Percentiles rank a stretch among this genome's conserved stretches.
These are phyloP conservation scores for Phycomyces nitens DNA, from an alignment of 192 early-diverging fungal genomes.

Conservation along the genomic window DNA sequence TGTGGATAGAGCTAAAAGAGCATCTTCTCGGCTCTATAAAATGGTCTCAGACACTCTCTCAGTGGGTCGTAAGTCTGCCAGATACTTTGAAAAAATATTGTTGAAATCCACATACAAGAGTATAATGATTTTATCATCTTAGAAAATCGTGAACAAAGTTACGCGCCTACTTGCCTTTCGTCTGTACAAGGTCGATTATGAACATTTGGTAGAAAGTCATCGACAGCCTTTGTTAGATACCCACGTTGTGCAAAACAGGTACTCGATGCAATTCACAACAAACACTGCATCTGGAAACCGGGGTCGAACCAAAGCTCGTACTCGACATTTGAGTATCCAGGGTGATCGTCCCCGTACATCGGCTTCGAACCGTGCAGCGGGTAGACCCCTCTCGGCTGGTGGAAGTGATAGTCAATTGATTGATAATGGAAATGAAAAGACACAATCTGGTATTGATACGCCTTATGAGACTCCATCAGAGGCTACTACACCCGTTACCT, in stretches of 20 bases:
- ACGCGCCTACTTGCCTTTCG: constrained; percentile 57
- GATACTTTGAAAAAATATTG: background rate
- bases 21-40: constrained; percentile 43
- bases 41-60: constrained; percentile 56
- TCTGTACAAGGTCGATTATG: constrained; percentile 61
- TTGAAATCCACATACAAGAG: no score
- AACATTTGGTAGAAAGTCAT: constrained; percentile 17
- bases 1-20: constrained; percentile 58
- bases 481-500: background rate
- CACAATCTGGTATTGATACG: background rate
- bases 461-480: background rate
- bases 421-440: background rate
- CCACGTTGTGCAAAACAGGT: constrained; percentile 15
- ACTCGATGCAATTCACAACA: constrained; percentile 13
- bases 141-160: constrained; percentile 61
- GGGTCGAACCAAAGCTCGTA: constrained; percentile 21
- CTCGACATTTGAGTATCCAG: constrained; percentile 35
- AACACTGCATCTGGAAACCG: background rate
- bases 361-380: constrained; percentile 10
- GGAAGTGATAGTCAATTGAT: constrained; percentile 22
- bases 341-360: constrained; percentile 16
- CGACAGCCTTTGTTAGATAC: background rate
- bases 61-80: constrained; percentile 63
- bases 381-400: constrained; percentile 24
- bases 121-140: no score